These are phyloP conservation scores for Aspergillus persii DNA, from an alignment of 2,329 filamentous ascomycete species.

Conservation along the genomic window DNA sequence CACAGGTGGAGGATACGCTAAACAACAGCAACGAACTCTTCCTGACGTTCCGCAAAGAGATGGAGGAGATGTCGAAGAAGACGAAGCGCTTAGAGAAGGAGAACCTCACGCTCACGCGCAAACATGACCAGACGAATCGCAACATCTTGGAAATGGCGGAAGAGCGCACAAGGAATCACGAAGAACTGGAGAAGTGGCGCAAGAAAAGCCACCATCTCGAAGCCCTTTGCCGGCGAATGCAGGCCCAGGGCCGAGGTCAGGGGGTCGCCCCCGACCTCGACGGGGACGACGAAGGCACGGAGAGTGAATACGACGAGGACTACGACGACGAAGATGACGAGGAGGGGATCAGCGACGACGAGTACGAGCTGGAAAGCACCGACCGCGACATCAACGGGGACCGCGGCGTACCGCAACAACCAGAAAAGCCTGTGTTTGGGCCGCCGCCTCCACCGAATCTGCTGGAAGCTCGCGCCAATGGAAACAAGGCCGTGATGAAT, in stretches of 20 bases:
- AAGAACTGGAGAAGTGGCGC: slow-evolving; percentile 74
- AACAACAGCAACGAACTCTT: slow-evolving; percentile 99
- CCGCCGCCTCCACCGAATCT: slow-evolving; percentile 53
- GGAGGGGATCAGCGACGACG: slow-evolving; percentile 60
- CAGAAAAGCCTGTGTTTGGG: slow-evolving; percentile 46
- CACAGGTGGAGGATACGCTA: slow-evolving; percentile 93
- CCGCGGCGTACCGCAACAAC: slow-evolving; percentile 25
- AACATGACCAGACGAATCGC: slow-evolving; percentile 88
- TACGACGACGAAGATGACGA: slow-evolving; percentile 65
- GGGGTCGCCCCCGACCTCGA: slow-evolving; percentile 62
- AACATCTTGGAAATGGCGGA: slow-evolving; percentile 98
- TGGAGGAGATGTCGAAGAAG: slow-evolving; percentile 99
- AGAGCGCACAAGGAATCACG: slow-evolving; percentile 74
- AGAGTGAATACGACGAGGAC: slow-evolving; percentile 55
- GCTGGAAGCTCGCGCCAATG: slow-evolving; percentile 46
- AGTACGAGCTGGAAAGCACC: slow-evolving; percentile 45
- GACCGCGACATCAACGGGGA: slow-evolving; percentile 27
- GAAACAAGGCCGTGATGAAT: slow-evolving; percentile 44
- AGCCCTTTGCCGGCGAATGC: slow-evolving; percentile 93
- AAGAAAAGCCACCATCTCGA: slow-evolving; percentile 89
- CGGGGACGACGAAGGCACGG: slow-evolving; percentile 42
- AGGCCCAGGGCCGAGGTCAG: slow-evolving; percentile 83
- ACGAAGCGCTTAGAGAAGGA: slow-evolving; percentile 96
- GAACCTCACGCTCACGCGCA: slow-evolving; percentile 84
- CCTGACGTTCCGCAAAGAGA: slow-evolving; percentile 94